Percentiles rank a stretch among this genome's conserved stretches.
phyloP scores from a whole-genome alignment of 2,329 filamentous ascomycete species.

The Calonectria honghensis region DNA sequence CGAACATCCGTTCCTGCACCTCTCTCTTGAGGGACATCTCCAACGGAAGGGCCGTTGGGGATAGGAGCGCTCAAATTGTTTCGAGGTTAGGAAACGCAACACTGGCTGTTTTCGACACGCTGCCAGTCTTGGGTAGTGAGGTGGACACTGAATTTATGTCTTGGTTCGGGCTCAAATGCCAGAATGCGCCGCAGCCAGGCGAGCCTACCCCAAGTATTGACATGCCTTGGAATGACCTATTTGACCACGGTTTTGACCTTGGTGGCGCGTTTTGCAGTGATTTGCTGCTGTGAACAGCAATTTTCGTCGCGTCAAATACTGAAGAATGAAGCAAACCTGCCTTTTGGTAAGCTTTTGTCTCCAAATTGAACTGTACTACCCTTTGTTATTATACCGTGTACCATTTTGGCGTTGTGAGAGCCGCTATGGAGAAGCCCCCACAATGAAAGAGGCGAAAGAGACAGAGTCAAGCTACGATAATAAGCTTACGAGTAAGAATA shows the following conservation, averaged over 20 bases:
- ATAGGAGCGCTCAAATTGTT: constrained; percentile 47
- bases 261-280: constrained; percentile 47
- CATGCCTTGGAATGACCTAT: constrained; percentile 51
- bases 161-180: constrained; percentile 51
- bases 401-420: neutral
- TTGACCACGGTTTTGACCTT: constrained; percentile 50
- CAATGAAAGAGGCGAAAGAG: neutral
- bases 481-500: constrained; percentile 25
- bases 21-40: constrained; percentile 48
- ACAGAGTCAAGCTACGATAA: neutral
- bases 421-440: neutral
- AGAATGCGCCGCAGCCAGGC: constrained; percentile 46
- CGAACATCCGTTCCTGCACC: constrained; percentile 49
- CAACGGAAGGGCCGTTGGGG: constrained; percentile 47
- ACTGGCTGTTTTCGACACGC: constrained; percentile 46
- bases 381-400: too few species aligned
- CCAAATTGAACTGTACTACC: too few species aligned
- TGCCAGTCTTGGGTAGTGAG: constrained; percentile 42
- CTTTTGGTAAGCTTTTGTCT: too few species aligned
- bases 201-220: constrained; percentile 51
- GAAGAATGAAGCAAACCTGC: neutral
- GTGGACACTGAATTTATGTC: constrained; percentile 53
- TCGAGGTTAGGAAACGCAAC: constrained; percentile 49
- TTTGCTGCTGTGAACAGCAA: constrained; percentile 39
- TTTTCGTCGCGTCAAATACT: neutral